Percentiles rank a stretch among this genome's conserved stretches.
phyloP scores from a whole-genome alignment of 345 rosid genomes.

The Arabidopsis arenosa region DNA sequence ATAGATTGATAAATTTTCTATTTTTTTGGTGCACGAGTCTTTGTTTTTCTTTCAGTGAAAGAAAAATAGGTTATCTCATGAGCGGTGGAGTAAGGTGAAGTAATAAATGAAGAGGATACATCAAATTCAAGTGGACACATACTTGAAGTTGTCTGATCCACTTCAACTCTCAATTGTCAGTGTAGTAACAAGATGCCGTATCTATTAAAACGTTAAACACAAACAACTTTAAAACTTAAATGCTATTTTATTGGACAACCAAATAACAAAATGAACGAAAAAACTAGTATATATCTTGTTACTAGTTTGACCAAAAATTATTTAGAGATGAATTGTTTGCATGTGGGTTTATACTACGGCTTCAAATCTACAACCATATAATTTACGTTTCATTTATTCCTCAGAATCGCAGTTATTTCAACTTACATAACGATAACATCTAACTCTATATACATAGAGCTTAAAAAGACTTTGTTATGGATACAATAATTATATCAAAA shows the following conservation, averaged over 20 bases:
- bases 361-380: background rate
- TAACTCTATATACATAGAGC: background rate
- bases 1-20: background rate
- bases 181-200: background rate
- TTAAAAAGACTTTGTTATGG: no score
- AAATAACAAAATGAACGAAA: background rate
- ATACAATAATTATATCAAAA: no score
- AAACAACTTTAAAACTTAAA: background rate
- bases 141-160: background rate
- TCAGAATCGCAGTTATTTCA: background rate
- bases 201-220: background rate
- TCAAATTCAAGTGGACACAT: background rate
- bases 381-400: background rate
- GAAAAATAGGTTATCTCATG: background rate
- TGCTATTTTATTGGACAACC: background rate
- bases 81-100: background rate
- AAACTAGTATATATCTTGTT: background rate
- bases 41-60: background rate
- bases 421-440: constrained; percentile 3
- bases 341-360: background rate
- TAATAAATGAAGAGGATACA: background rate
- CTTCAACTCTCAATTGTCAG: background rate
- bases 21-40: background rate
- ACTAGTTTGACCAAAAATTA: background rate
- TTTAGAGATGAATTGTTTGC: background rate